These are phyloP conservation scores for Acanthamoeba culbertsoni DNA, from an alignment of 208 protist genomes.

Conservation along the genomic window DNA sequence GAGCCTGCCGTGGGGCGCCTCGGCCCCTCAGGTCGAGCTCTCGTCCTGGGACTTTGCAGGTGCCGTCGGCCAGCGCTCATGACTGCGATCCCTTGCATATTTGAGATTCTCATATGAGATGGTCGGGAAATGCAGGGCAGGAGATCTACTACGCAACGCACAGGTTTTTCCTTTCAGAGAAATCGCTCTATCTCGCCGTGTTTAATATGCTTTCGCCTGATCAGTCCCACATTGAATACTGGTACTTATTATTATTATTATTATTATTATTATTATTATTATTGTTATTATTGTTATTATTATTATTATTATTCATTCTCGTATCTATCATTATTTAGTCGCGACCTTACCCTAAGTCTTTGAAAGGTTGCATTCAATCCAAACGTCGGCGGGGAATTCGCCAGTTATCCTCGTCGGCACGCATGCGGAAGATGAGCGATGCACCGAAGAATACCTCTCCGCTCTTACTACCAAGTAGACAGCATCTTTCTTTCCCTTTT, in stretches of 20 bases:
- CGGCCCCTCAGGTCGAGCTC: neutral
- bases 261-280: neutral
- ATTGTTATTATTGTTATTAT: neutral
- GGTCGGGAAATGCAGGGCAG: neutral
- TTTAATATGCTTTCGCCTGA: conserved; percentile 14
- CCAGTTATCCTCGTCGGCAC: neutral
- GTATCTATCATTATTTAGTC: no score
- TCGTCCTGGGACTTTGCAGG: conserved; percentile 58
- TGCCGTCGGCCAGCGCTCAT: neutral
- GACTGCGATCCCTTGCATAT: neutral
- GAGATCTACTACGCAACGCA: conserved; percentile 58
- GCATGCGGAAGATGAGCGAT: conserved; percentile 13
- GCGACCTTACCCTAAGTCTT: no score
- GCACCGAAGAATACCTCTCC: neutral
- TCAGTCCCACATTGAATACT: conserved; percentile 35
- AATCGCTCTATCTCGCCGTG: neutral
- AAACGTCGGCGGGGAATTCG: neutral
- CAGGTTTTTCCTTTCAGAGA: conserved; percentile 28
- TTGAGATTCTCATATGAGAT: neutral
- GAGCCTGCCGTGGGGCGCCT: neutral
- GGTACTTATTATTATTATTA: neutral
- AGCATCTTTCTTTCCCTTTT: neutral
- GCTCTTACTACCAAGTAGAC: neutral
- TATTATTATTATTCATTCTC: neutral
- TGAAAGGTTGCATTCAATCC: conserved; percentile 48